Evolutionary conservation across 192 early-diverging fungal species (phyloP), one percentile per base, ranked within the genome.

Genomic region (Entomortierella beljakovae): DNA sequence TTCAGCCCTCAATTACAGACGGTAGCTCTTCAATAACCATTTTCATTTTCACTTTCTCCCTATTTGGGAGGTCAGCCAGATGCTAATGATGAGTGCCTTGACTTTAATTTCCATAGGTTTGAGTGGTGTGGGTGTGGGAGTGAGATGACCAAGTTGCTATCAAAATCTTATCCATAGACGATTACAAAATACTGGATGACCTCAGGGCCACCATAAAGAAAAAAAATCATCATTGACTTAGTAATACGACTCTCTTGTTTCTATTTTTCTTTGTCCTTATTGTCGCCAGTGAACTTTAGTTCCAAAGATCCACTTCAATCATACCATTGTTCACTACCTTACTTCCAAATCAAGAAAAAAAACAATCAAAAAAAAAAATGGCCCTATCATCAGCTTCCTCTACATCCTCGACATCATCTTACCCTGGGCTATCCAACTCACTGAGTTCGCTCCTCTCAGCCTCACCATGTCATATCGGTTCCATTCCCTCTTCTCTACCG

Each of bases 401-500:
- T 46, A 10, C 43, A n/a, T n/a, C n/a, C n/a, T 48, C 61, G 9
- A 7, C 37, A 56, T 37, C 70, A 13, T 48, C 43, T 7, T 71
- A 49, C 26, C 43, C 38, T 58, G 42, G 7, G 35, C 25, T 71
- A 3, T 70, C 59, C 0, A 26, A 46, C 40, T 48, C 59, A 10
- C 20, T 71, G 23, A 11, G 49, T 11, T 71, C 70, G 11, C 63
- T 63, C 26, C 70, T 71, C 4, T 61, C 68, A 20, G 33, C 68
- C 28, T 28, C 61, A 37, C 34, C 31, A 22, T 58, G 25, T 32
- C 7, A 51, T 25, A 18, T 61, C 2, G 32, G 6, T 23, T n/a
- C 28, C 28, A 50, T 59, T 7, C 52, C 57, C 2, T 54, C 58
- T 20, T 61, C 58, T 26, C 59, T 33, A 33, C 25, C 46, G 11